These are phyloP conservation scores for Echites panduratus DNA, from an alignment of 257 asterid genomes.

Conservation along the genomic window DNA sequence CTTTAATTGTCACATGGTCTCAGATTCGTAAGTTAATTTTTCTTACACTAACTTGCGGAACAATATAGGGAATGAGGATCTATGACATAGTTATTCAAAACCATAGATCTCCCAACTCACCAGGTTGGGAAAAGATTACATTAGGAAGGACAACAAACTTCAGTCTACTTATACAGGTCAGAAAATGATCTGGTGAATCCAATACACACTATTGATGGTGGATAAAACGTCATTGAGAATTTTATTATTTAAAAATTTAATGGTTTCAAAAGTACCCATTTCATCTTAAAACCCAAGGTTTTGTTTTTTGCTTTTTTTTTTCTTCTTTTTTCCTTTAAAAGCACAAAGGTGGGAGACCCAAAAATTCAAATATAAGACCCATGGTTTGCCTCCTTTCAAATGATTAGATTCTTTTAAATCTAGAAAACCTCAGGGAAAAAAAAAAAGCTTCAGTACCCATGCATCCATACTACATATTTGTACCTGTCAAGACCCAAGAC, in stretches of 20 bases:
- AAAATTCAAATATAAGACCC: background rate
- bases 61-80: background rate
- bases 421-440: background rate
- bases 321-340: too few species aligned
- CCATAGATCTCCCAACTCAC: background rate
- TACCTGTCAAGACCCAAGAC: constrained; percentile 97
- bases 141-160: background rate
- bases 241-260: background rate
- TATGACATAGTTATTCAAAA: background rate
- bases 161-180: background rate
- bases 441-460: background rate
- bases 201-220: background rate
- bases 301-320: background rate
- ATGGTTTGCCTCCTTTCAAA: background rate
- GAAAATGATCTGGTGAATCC: background rate
- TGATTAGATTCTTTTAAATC: background rate
- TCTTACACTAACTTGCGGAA: background rate
- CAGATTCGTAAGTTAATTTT: background rate
- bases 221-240: background rate
- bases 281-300: background rate
- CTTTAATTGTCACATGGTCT: background rate
- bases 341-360: too few species aligned
- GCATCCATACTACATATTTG: background rate
- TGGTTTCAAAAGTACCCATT: background rate
- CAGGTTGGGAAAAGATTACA: background rate